Evolutionary conservation across 768 basidiomycete genomes (phyloP), one percentile per base, ranked within the genome.

Genomic region (Lactifluus subvellereus): DNA sequence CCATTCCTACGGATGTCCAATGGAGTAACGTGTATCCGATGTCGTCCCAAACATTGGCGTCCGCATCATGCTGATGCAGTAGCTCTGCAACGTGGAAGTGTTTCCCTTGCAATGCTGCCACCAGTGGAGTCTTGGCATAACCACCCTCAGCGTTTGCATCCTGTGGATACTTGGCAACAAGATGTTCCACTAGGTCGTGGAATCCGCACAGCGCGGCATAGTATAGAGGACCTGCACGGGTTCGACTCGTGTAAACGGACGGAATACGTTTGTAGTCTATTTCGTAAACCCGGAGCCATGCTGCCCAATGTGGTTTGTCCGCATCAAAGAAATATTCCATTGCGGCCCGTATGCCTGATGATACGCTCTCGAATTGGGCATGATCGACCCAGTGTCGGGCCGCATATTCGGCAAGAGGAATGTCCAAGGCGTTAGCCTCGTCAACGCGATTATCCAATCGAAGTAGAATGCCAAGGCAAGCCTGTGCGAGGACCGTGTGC

Each of bases 161-260:
- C 32, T 22, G 42, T 10, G 50, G 43, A n/a, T 54, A 9, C n/a
- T 20, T 52, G 9, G 6, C 9, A 20, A 38, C 14, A 27, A 62
- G 18, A 18, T 52, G 43, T 32, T 27, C 2, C 5, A 5, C 7
- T 6, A 57, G 8, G 32, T 20, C 43, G 7, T 32, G 38, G 40
- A 57, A 53, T 9, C 61, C 61, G n/a, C 55, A 57, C 18, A 57
- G 16, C 2, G 61, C 42, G 0, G 61, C 22, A 9, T 52, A 62
- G 50, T 57, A 57, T 14, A 62, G 33, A 8, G 58, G 58, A 2
- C 7, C 14, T 8, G 14, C 10, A 6, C 6, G 18, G 9, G 9
- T 7, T 7, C n/a, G 1, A 1, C 9, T 1, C 6, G 14, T 10
- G 14, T 5, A 32, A 1, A 11, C 1, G 47, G 38, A 38, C 8